Percentiles rank a stretch among this genome's conserved stretches.
Conservation (phyloP, 257 asterid species). For the Nicotiana undulata region DNA sequence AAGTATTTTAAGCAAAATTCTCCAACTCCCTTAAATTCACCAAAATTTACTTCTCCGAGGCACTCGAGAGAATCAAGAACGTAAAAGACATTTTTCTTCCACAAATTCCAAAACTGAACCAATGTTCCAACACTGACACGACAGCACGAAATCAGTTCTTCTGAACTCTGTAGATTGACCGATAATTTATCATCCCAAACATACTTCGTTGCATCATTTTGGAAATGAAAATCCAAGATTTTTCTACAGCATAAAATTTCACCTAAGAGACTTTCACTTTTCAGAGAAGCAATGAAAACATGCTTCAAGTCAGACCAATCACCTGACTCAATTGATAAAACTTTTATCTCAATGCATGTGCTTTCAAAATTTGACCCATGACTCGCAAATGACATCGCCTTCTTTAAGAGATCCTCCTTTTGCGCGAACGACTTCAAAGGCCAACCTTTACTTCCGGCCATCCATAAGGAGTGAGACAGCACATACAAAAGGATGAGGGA, state of each 20-base stretch:
- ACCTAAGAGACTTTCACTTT: conserved; percentile 8
- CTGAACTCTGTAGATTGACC: conserved; percentile 6
- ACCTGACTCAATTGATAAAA: conserved; percentile 17
- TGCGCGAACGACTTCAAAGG: conserved; percentile 34
- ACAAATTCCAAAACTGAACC: conserved; percentile 35
- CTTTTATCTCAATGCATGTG: conserved; percentile 20
- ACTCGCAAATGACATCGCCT: conserved; percentile 22
- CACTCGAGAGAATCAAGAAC: conserved; percentile 27
- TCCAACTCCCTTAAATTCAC: conserved; percentile 1
- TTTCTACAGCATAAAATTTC: conserved; percentile 32
- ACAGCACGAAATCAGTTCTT: conserved; percentile 19
- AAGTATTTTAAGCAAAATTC: conserved; percentile 43
- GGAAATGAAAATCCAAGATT: conserved; percentile 40
- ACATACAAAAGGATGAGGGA: conserved; percentile 25
- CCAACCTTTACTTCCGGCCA: conserved; percentile 37
- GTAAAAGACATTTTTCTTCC: conserved; percentile 18
- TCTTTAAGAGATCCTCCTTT: conserved; percentile 24
- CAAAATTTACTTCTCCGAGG: conserved; percentile 10
- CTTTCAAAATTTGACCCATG: conserved; percentile 25
- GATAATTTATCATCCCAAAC: conserved; percentile 24
- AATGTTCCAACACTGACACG: conserved; percentile 31
- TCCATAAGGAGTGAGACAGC: conserved; percentile 41
- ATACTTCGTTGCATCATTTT: conserved; percentile 14
- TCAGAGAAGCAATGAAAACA: conserved; percentile 14
- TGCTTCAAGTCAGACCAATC: conserved; percentile 26